A percentile compares a stretch with the other conserved stretches of the same genome.
Conservation (phyloP, 768 basidiomycete species). For the Pilatotrama ljubarskyi region DNA sequence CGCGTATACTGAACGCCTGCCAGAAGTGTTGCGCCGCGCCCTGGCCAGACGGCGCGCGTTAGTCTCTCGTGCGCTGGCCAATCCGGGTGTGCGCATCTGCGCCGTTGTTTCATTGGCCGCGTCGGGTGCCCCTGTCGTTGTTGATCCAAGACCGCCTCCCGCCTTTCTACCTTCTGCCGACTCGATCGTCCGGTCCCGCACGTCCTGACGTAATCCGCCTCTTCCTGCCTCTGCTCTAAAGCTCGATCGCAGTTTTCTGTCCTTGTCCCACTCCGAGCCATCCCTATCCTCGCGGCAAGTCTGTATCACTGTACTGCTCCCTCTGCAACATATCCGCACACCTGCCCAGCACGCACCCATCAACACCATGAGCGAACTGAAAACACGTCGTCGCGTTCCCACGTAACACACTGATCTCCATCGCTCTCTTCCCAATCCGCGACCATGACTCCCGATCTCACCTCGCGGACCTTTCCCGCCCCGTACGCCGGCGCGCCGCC, state of each 20-base stretch:
- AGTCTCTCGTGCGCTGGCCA: background rate
- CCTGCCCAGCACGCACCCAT: background rate
- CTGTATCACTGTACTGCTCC: background rate
- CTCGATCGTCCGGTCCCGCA: conserved; percentile 8
- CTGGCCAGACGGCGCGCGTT: background rate
- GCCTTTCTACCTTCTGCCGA: conserved; percentile 11
- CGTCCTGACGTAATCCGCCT: conserved; percentile 11
- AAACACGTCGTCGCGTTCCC: conserved; percentile 9
- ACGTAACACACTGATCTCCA: conserved; percentile 4
- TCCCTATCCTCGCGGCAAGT: background rate
- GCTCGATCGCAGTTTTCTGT: conserved; percentile 4
- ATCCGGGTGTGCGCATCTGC: background rate
- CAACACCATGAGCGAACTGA: too few species aligned
- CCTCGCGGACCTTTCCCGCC: conserved; percentile 8
- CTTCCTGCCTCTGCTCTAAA: conserved; percentile 5
- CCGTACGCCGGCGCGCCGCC: background rate
- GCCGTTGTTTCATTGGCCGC: conserved; percentile 2
- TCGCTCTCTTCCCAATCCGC: background rate
- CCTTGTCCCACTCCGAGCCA: background rate
- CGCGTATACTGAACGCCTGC: conserved; percentile 9
- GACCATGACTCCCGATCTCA: conserved; percentile 10
- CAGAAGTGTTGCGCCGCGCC: background rate
- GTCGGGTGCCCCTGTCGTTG: conserved; percentile 3
- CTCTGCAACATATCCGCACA: too few species aligned
- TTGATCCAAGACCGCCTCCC: background rate